Evolutionary conservation across 2,329 filamentous ascomycete species (phyloP), one percentile per base, ranked within the genome.

Genomic region (Claviceps sp.): DNA sequence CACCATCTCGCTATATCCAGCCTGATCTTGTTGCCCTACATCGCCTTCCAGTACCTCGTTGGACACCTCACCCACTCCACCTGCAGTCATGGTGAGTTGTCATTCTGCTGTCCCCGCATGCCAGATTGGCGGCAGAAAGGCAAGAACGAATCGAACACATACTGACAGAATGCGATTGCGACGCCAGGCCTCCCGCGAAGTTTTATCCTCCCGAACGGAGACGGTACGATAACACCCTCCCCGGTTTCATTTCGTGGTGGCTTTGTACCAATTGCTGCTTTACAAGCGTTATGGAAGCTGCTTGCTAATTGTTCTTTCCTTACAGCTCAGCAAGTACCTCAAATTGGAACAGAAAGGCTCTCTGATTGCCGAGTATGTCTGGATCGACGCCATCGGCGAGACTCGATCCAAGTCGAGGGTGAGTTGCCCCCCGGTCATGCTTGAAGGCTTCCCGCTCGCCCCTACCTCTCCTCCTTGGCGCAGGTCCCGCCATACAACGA

Each of bases 361-460:
- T 62, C 77, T 94, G 67, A 93, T 95, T 72, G 91, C 89, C 66
- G 91, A 96, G 76, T 96, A 96, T 74, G 83, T 96, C 77, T 96
- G 91, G 91, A 85, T 96, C 68, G 90, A 96, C 67, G 77, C 86
- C 59, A 72, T 74, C 59, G 89, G 90, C 68, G 84, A 85, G 65
- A 79, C 87, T 62, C 89, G 93, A 65, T 95, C 89, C 69, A 98
- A 97, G 78, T 91, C 86, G 67, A 94, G 89, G 80, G 91, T 96
- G 78, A 78, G 88, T 77, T 58, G 59, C 50, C 18, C 48, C 26
- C 26, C 8, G 26, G 26, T 30, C 8, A 30, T 11, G 26, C 26
- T n/a, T n/a, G n/a, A n/a, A n/a, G n/a, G n/a, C n/a, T 30, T 30
- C 30, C 30, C 30, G 30, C 30, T 34, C 9, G 30, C 26, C 26